Evolutionary conservation across 805 yeast species (phyloP).

Genomic region (Metschnikowia proteae): DNA sequence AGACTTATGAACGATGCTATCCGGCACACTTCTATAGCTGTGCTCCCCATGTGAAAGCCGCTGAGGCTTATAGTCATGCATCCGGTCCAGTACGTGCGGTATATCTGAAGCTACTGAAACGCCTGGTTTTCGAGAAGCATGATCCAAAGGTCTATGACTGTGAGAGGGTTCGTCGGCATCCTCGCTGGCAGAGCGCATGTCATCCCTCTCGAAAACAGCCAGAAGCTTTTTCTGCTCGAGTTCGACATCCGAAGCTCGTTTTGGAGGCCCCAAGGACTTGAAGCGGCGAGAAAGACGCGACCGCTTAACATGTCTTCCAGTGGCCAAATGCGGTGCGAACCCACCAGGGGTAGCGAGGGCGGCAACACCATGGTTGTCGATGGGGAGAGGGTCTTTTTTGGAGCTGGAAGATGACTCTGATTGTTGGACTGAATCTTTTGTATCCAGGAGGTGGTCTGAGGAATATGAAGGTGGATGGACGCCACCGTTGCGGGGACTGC

Average conservation of each 20-base stretch:
- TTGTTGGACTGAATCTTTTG: neutral
- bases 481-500: neutral
- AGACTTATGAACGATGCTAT: neutral
- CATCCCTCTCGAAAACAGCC: neutral
- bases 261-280: conserved; percentile 46
- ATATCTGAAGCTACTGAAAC: neutral
- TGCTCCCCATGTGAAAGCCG: neutral
- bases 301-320: conserved; percentile 12
- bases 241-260: conserved; percentile 33
- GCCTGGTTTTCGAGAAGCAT: neutral
- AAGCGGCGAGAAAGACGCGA: conserved; percentile 36
- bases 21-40: neutral
- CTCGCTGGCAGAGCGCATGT: neutral
- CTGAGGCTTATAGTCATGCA: neutral
- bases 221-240: conserved; percentile 1
- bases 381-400: neutral
- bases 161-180: neutral
- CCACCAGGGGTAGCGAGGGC: conserved; percentile 1
- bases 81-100: neutral
- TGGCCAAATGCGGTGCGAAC: neutral
- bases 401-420: neutral
- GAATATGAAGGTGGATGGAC: neutral
- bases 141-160: neutral
- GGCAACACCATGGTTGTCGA: neutral
- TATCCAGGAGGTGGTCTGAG: neutral